Base-by-base conservation (phyloP, 148 eudicot species). In the Fallopia convolvulus region DNA sequence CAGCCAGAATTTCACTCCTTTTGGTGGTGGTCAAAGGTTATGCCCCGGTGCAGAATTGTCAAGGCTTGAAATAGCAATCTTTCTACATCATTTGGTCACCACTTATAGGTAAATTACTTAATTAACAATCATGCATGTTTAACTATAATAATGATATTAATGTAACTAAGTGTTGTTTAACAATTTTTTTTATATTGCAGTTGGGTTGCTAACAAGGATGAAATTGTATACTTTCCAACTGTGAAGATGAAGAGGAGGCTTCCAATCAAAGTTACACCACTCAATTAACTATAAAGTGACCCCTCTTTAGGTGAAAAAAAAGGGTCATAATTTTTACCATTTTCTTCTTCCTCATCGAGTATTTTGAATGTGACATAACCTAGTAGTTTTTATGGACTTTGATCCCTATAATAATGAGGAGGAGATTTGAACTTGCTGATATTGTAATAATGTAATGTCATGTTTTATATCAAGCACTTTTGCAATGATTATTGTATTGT, bases 1-100 rank as follows among this genome's bases (percentile, higher is more conserved):
- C 89, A 86, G 77, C 77, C 83, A 68, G 82, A 79, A 77, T 14
- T 92, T 92, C 78, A 87, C 93, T 53, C 98, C 98, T 32, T 94
- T 94, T 82, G 98, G 98, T 40, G 98, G 98, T 47, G 98, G 98
- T 20, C 98, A 94, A 60, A 88, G 98, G 84, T 82, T 94, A 20
- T 94, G 98, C 76, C 97, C 98, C 13, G 97, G 98, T 50, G 76
- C 92, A 48, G 98, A 94, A 81, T 82, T 94, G 61, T 83, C 98
- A 41, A 84, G 97, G 82, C 97, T 94, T 2, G 98, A 94, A 82
- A 92, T 94, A 77, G 85, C 93, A 0, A 92, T 94, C 6, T 92
- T 94, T 82, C 96, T 94, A 61, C 97, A 90, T 75, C 97, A 92
- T 81, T 84, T 94, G 66, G 90, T 89, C 74, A 94, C 98, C 76